phyloP scores from a whole-genome alignment of 2,329 filamentous ascomycete genomes.

The Ceratocystiopsis sp. region DNA sequence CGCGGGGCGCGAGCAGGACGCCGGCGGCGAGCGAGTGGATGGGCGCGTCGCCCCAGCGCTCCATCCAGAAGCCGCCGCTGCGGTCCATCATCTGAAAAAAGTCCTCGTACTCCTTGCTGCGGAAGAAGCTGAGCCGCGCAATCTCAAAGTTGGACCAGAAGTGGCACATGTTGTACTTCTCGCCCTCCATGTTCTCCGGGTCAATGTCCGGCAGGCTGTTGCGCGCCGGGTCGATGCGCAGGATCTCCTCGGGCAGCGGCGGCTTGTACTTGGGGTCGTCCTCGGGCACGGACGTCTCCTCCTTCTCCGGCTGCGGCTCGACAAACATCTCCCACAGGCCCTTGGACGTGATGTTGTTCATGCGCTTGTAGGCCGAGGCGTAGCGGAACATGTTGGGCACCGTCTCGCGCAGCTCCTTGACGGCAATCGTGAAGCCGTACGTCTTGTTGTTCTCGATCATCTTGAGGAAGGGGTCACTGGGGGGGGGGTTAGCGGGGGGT shows the following conservation, averaged over 20 bases:
- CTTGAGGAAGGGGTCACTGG: conserved; percentile 79
- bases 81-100: conserved; percentile 99
- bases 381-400: conserved; percentile 98
- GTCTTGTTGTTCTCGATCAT: conserved; percentile 95
- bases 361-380: conserved; percentile 90
- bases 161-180: conserved; percentile 99
- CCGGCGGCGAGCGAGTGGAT: conserved; percentile 96
- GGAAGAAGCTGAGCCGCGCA: conserved; percentile 84
- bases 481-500: background rate
- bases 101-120: conserved; percentile 91
- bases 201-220: conserved; percentile 67
- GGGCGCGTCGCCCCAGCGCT: conserved; percentile 97
- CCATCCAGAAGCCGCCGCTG: conserved; percentile 98
- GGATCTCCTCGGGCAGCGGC: conserved; percentile 61
- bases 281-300: conserved; percentile 34
- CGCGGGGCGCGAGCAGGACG: conserved; percentile 58
- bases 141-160: conserved; percentile 99
- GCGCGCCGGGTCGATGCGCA: conserved; percentile 55
- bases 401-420: conserved; percentile 94
- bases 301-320: conserved; percentile 54
- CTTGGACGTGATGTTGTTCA: conserved; percentile 77
- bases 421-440: conserved; percentile 95
- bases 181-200: conserved; percentile 86
- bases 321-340: conserved; percentile 99
- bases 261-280: conserved; percentile 50